Percentiles rank a stretch among this genome's conserved stretches.
These are phyloP conservation scores for Sclerotinia glacialis DNA, from an alignment of 2,329 filamentous ascomycete genomes.

Conservation along the genomic window DNA sequence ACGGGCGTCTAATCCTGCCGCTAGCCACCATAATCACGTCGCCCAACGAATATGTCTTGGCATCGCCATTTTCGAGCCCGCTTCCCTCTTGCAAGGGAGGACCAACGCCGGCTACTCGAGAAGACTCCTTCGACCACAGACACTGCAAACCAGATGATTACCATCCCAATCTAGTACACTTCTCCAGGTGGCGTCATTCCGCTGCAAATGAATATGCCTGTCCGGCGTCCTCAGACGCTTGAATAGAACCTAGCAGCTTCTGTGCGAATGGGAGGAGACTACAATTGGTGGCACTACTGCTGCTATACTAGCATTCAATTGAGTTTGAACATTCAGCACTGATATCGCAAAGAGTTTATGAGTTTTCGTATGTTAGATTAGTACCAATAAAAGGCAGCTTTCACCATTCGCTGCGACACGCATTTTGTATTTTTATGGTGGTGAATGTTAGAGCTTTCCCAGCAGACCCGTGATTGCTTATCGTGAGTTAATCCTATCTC, in stretches of 20 bases:
- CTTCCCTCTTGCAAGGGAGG: conserved; percentile 84
- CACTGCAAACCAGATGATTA: neutral
- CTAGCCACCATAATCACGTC: too few relatives aligned
- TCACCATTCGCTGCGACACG: too few relatives aligned
- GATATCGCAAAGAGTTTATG: too few relatives aligned
- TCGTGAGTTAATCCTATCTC: too few relatives aligned
- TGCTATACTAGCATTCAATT: neutral
- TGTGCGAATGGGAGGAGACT: too few relatives aligned
- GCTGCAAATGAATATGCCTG: neutral
- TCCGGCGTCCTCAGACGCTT: neutral
- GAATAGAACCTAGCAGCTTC: neutral
- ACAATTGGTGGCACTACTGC: too few relatives aligned
- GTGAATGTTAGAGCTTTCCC: too few relatives aligned
- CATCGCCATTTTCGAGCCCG: conserved; percentile 92
- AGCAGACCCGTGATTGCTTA: neutral
- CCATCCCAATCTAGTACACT: neutral
- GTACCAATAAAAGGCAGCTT: neutral
- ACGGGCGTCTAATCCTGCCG: too few relatives aligned
- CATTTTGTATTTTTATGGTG: too few relatives aligned
- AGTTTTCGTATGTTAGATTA: neutral
- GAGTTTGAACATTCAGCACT: too few relatives aligned
- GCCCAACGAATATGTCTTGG: conserved; percentile 87
- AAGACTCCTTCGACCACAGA: neutral
- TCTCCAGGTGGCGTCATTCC: neutral
- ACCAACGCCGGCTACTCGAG: neutral